Evolutionary conservation across 2,329 filamentous ascomycete genomes (phyloP).

Genomic region (Ceratocystis smalleyi): DNA sequence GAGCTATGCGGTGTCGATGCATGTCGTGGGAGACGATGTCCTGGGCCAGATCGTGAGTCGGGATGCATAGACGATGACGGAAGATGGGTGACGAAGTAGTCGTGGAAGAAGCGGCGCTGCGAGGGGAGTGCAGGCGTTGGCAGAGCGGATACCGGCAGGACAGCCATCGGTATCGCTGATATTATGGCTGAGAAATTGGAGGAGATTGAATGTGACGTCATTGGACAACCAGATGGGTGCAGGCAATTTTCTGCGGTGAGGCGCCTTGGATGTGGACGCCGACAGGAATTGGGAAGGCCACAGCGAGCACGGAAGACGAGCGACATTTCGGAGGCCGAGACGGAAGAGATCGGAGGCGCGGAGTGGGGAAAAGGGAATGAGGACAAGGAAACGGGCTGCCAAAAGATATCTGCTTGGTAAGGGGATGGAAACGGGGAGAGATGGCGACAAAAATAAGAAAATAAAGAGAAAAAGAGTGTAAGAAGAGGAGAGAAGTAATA

Average conservation of each 20-base stretch:
- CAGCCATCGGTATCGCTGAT: background rate
- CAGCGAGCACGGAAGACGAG: background rate
- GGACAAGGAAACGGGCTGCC: background rate
- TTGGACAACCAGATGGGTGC: background rate
- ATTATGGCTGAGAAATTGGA: background rate
- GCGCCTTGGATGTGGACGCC: background rate
- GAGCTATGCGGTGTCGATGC: constrained; percentile 60
- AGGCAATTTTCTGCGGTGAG: background rate
- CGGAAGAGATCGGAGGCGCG: background rate
- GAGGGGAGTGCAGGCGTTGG: background rate
- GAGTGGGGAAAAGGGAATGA: background rate
- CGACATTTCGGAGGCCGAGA: background rate
- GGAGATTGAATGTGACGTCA: constrained; percentile 11
- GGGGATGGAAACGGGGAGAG: background rate
- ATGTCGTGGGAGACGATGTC: constrained; percentile 74
- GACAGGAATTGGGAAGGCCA: background rate
- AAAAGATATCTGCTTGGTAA: background rate
- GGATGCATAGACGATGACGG: constrained; percentile 87
- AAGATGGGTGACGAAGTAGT: constrained; percentile 93
- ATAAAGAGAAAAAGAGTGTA: background rate
- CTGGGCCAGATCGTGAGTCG: constrained; percentile 56
- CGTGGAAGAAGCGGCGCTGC: constrained; percentile 53
- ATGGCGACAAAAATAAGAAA: background rate
- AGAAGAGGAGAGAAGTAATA: background rate
- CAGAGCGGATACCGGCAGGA: background rate